Conservation (phyloP, 169 alveolate genomes). For the Eimeria maxima region DNA sequence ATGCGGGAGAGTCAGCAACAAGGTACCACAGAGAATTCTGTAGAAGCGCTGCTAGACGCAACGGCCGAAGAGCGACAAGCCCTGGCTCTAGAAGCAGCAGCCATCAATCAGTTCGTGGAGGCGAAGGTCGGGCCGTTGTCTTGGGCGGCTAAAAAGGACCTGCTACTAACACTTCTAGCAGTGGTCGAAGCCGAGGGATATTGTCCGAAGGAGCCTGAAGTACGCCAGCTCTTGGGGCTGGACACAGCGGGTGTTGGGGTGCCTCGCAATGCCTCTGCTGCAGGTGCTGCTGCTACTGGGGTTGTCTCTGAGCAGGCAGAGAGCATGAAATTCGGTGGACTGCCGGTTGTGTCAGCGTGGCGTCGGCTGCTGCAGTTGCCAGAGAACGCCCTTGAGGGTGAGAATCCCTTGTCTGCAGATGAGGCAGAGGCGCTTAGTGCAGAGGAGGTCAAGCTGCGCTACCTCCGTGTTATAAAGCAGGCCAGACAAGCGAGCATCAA, state of each 20-base stretch:
- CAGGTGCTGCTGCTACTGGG: not conserved
- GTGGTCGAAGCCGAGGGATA: conserved; percentile 63
- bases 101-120: conserved; percentile 32
- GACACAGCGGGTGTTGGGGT: not conserved
- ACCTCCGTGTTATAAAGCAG: not conserved
- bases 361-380: conserved; percentile 75
- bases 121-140: conserved; percentile 32
- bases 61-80: conserved; percentile 24
- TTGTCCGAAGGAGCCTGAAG: conserved; percentile 44
- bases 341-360: conserved; percentile 53
- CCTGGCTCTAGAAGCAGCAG: conserved; percentile 50
- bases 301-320: not conserved
- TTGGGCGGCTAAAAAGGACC: conserved; percentile 16
- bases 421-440: conserved; percentile 58
- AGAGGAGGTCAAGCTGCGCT: conserved; percentile 57
- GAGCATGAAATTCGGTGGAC: conserved; percentile 1
- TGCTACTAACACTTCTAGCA: conserved; percentile 72
- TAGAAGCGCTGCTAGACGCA: not conserved
- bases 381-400: conserved; percentile 62
- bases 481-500: conserved; percentile 49
- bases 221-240: conserved; percentile 48
- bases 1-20: not conserved
- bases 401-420: not conserved
- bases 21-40: not conserved
- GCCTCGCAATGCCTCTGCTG: conserved; percentile 16